A percentile compares a stretch with the other conserved stretches of the same genome.
Evolutionary conservation across 2,329 filamentous ascomycete species (phyloP).

Genomic region (Monosporascus sp.): DNA sequence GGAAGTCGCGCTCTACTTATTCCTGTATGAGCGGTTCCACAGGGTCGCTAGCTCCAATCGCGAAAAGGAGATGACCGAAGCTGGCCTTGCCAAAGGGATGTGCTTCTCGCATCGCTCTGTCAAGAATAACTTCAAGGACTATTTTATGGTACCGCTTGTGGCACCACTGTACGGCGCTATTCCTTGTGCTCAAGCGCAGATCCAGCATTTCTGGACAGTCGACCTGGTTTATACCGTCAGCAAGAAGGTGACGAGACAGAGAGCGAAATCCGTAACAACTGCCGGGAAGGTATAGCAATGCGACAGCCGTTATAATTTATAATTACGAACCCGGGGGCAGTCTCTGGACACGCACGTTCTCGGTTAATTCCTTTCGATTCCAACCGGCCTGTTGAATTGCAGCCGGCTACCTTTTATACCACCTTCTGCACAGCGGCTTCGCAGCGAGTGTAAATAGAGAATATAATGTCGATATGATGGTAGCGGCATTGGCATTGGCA

Average conservation of each 20-base stretch:
- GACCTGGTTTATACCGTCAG: conserved; percentile 68
- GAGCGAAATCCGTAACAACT: conserved; percentile 39
- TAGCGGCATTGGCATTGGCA: conserved; percentile 43
- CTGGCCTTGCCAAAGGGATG: conserved; percentile 61
- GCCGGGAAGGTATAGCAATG: conserved; percentile 40
- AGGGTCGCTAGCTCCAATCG: conserved; percentile 54
- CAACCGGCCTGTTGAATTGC: conserved; percentile 21
- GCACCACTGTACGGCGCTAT: conserved; percentile 65
- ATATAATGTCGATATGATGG: conserved; percentile 46
- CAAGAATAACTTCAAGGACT: conserved; percentile 56
- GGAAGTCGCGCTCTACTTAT: conserved; percentile 58
- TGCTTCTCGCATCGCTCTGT: conserved; percentile 56
- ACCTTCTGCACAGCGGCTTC: conserved; percentile 29
- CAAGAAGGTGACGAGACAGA: conserved; percentile 58
- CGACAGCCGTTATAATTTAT: conserved; percentile 8
- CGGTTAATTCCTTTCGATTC: conserved; percentile 23
- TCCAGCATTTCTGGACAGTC: conserved; percentile 66
- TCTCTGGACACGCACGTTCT: conserved; percentile 7
- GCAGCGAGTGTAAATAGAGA: conserved; percentile 43
- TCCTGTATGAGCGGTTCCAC: conserved; percentile 66
- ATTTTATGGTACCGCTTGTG: conserved; percentile 60
- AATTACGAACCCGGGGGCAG: conserved; percentile 11
- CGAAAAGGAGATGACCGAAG: conserved; percentile 62
- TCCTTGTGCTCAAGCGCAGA: conserved; percentile 61
- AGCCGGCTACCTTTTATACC: conserved; percentile 24